Evolutionary conservation across 2,329 filamentous ascomycete species (phyloP).

Genomic region (Pyrenochaeta sp.): DNA sequence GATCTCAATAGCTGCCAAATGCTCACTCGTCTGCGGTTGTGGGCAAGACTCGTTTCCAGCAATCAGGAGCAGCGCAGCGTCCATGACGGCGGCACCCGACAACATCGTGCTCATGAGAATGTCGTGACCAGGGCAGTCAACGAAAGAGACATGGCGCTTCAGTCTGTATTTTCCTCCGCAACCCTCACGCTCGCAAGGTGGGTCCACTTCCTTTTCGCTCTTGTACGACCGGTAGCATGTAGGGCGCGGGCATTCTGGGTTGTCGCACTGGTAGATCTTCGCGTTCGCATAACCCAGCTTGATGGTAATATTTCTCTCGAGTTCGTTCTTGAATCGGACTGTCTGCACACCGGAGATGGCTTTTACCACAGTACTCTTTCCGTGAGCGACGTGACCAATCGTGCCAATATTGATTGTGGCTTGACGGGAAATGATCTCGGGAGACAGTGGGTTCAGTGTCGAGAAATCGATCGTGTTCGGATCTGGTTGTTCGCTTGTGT

Average conservation of each 20-base stretch:
- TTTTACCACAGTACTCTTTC: slow-evolving; percentile 98
- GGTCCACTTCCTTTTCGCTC: slow-evolving; percentile 98
- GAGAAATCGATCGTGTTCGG: slow-evolving; percentile 86
- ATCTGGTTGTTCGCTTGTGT: slow-evolving; percentile 78
- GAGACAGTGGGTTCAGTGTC: slow-evolving; percentile 82
- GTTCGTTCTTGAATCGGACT: slow-evolving; percentile 99
- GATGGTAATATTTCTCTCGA: slow-evolving; percentile 99
- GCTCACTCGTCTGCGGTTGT: slow-evolving; percentile 97
- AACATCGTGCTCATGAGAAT: slow-evolving; percentile 99
- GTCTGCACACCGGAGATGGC: slow-evolving; percentile 99
- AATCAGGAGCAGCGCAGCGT: slow-evolving; percentile 93
- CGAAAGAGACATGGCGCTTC: slow-evolving; percentile 75
- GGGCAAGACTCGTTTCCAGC: slow-evolving; percentile 98
- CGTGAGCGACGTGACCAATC: slow-evolving; percentile 98
- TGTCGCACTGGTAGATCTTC: slow-evolving; percentile 99
- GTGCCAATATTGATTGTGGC: slow-evolving; percentile 99
- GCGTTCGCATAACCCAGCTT: slow-evolving; percentile 99
- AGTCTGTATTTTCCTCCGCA: slow-evolving; percentile 88
- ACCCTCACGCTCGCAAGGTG: slow-evolving; percentile 91
- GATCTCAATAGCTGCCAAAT: slow-evolving; percentile 98
- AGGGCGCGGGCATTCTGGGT: slow-evolving; percentile 85
- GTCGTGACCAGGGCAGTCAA: slow-evolving; percentile 99
- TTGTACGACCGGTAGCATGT: slow-evolving; percentile 97
- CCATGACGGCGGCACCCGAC: slow-evolving; percentile 99
- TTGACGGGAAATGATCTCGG: slow-evolving; percentile 96